phyloP scores from a whole-genome alignment of 2,329 filamentous ascomycete species.

The Bertia moriformis region DNA sequence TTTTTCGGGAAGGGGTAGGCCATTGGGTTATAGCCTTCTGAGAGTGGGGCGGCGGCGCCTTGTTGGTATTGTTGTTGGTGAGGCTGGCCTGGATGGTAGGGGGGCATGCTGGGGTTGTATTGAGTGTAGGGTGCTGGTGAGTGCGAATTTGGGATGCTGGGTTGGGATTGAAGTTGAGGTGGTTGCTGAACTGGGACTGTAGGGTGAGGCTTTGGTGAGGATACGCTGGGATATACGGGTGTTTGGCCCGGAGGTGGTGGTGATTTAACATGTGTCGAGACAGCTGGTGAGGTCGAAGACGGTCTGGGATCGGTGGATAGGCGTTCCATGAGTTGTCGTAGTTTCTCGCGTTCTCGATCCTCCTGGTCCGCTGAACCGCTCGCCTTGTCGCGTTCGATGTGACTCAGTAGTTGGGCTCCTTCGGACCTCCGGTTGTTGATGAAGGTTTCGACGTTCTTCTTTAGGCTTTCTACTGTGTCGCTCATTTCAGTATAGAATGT shows the following conservation, averaged over 20 bases:
- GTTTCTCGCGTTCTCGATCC: constrained; percentile 71
- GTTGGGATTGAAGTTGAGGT: neutral
- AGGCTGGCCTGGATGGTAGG: neutral
- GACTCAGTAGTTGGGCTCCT: constrained; percentile 73
- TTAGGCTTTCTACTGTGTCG: constrained; percentile 77
- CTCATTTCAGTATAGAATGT: constrained; percentile 93
- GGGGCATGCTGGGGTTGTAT: neutral
- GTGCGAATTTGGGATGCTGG: neutral
- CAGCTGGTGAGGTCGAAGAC: constrained; percentile 22
- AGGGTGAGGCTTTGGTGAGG: neutral
- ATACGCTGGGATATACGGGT: neutral
- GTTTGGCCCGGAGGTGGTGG: neutral
- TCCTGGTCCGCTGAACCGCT: constrained; percentile 46
- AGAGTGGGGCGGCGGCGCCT: neutral
- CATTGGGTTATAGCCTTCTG: constrained; percentile 1
- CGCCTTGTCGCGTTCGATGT: constrained; percentile 70
- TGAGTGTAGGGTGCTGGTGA: neutral
- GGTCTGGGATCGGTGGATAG: constrained; percentile 67
- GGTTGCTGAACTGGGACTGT: too few species aligned
- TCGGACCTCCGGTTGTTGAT: constrained; percentile 88
- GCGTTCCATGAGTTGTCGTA: constrained; percentile 83
- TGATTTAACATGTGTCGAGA: constrained; percentile 8
- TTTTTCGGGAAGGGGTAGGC: neutral
- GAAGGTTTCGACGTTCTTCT: constrained; percentile 93
- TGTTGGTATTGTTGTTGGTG: neutral